A percentile compares a stretch with the other conserved stretches of the same genome.
Conservation (phyloP, 176 grass and related monocot species). For the Oryza glumipatula region DNA sequence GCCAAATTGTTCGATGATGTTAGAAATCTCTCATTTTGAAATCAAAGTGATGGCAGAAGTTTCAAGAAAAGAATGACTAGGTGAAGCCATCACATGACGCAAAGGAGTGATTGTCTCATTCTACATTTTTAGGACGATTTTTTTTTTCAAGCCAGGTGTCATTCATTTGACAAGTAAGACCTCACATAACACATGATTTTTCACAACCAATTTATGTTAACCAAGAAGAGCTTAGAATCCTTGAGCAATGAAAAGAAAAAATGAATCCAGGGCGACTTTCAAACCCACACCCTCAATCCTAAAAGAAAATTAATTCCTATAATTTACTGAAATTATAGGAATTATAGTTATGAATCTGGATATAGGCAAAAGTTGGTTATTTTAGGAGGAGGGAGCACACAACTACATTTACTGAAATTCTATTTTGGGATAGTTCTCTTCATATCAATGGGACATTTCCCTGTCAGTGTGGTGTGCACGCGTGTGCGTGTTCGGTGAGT, state of each 20-base stretch:
- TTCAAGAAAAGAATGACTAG: conserved; percentile 13
- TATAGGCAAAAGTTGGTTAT: too few species aligned
- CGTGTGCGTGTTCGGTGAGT: too few species aligned
- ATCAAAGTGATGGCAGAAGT: background rate
- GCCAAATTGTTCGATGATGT: conserved; percentile 18
- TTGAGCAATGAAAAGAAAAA: background rate
- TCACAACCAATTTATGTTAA: background rate
- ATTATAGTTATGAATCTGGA: too few species aligned
- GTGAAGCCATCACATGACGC: background rate
- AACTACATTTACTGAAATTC: background rate
- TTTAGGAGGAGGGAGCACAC: too few species aligned
- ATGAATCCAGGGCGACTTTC: background rate
- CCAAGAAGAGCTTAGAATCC: background rate
- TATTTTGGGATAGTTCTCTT: background rate
- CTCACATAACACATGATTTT: conserved; percentile 25
- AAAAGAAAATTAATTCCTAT: too few species aligned
- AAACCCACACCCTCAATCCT: background rate
- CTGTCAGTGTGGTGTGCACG: too few species aligned
- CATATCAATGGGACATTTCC: background rate
- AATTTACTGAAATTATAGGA: too few species aligned
- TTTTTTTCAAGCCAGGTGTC: background rate
- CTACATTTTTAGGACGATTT: background rate
- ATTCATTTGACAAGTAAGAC: background rate
- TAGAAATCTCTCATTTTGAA: background rate
- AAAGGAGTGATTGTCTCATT: background rate